These are phyloP conservation scores for Anthoceros angustus DNA, from an alignment of 225 moss, liverwort and hornwort genomes.

Conservation along the genomic window DNA sequence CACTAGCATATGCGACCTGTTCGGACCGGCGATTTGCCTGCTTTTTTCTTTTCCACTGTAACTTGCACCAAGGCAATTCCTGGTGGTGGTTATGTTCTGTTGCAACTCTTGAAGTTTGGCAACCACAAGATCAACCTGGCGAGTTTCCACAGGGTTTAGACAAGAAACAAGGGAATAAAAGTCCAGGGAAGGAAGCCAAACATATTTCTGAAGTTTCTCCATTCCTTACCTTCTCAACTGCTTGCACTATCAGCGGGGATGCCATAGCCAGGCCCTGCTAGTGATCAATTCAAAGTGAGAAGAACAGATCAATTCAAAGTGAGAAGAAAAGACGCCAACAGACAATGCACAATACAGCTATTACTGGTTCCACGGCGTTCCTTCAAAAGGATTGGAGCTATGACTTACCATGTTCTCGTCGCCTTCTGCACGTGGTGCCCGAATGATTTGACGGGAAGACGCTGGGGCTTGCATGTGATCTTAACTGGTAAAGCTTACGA, in stretches of 20 bases:
- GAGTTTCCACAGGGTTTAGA: not conserved
- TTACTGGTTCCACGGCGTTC: too few species aligned
- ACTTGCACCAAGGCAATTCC: not conserved
- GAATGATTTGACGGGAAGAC: too few species aligned
- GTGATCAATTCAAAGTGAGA: not conserved
- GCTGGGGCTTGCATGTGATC: too few species aligned
- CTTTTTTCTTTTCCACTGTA: not conserved
- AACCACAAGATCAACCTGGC: not conserved
- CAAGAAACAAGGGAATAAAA: not conserved
- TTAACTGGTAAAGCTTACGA: too few species aligned
- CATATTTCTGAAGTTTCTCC: too few species aligned
- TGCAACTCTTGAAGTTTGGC: slow-evolving; percentile 1
- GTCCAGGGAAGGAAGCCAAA: not conserved
- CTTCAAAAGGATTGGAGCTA: too few species aligned
- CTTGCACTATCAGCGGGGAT: slow-evolving; percentile 1
- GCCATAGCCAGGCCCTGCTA: not conserved
- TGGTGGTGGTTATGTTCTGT: slow-evolving; percentile 1
- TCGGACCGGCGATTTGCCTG: not conserved
- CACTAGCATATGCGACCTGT: not conserved
- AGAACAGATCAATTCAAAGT: not conserved
- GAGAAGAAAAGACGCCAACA: too few species aligned
- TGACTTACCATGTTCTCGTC: too few species aligned
- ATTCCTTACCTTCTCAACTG: not conserved
- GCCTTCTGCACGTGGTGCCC: too few species aligned
- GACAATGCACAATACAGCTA: too few species aligned